phyloP scores from a whole-genome alignment of 2,329 filamentous ascomycete species.

The Beauveria varroae region DNA sequence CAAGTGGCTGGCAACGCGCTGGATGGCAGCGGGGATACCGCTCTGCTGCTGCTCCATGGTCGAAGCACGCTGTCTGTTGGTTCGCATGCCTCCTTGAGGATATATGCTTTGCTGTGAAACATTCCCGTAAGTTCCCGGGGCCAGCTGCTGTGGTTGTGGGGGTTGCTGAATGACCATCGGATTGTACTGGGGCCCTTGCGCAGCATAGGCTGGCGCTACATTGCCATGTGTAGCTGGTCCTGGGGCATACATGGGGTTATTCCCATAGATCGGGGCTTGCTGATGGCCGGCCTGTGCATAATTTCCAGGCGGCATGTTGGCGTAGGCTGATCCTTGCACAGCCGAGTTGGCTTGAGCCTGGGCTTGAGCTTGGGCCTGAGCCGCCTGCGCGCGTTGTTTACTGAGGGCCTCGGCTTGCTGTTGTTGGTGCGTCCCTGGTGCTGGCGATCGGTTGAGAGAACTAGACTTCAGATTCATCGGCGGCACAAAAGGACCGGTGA shows the following conservation, averaged over 20 bases:
- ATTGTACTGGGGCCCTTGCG: conserved; percentile 63
- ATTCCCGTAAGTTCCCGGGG: conserved; percentile 54
- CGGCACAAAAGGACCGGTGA: conserved; percentile 89
- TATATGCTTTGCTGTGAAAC: conserved; percentile 50
- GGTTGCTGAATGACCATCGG: conserved; percentile 66
- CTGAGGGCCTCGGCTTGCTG: conserved; percentile 90
- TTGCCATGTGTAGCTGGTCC: conserved; percentile 34
- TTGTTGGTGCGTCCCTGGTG: conserved; percentile 90
- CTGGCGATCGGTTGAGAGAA: conserved; percentile 76
- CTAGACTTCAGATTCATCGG: conserved; percentile 94
- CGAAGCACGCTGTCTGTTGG: conserved; percentile 79
- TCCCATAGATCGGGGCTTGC: conserved; percentile 66
- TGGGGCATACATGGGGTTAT: conserved; percentile 73
- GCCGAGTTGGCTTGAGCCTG: conserved; percentile 63
- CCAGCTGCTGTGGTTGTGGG: conserved; percentile 50
- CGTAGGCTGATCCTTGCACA: conserved; percentile 56
- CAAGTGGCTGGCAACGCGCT: conserved; percentile 90
- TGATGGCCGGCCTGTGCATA: conserved; percentile 39
- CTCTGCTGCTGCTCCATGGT: conserved; percentile 95
- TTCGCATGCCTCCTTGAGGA: conserved; percentile 57
- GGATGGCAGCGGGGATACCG: conserved; percentile 85
- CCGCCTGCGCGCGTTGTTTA: conserved; percentile 76
- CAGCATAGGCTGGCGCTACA: conserved; percentile 65
- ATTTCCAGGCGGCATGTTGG: conserved; percentile 37
- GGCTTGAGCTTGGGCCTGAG: conserved; percentile 51